phyloP scores from a whole-genome alignment of 1,139 yeast genomes.

The Saccharomyces hybrid region DNA sequence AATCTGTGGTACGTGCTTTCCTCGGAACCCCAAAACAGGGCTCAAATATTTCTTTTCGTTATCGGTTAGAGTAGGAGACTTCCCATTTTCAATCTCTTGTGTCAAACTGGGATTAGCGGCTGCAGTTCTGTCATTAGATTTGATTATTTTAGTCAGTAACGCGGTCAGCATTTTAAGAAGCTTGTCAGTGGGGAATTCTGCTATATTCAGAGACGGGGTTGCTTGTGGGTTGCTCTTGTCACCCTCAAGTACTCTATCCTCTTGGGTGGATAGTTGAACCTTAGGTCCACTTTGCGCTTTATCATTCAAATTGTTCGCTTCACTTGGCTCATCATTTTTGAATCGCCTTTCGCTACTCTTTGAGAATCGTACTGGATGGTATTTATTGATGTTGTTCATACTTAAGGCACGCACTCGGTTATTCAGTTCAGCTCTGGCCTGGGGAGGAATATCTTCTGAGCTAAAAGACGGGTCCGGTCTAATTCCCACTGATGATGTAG shows the following conservation, averaged over 20 bases:
- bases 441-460: background rate
- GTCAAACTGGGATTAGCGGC: background rate
- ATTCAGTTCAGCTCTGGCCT: background rate
- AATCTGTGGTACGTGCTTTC: conserved; percentile 92
- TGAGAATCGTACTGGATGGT: background rate
- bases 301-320: background rate
- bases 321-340: background rate
- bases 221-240: background rate
- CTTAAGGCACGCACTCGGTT: background rate
- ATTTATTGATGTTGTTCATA: background rate
- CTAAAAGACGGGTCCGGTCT: background rate
- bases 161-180: conserved; percentile 78
- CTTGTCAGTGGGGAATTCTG: conserved; percentile 75
- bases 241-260: background rate
- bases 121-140: conserved; percentile 59
- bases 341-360: background rate
- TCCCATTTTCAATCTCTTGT: background rate
- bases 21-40: conserved; percentile 79
- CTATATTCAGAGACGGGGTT: conserved; percentile 47
- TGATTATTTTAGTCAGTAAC: conserved; percentile 73
- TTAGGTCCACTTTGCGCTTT: background rate
- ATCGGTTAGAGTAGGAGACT: background rate
- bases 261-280: background rate
- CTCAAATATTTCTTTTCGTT: conserved; percentile 11
- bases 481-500: background rate